A percentile compares a stretch with the other conserved stretches of the same genome.
phyloP scores from a whole-genome alignment of 2,329 filamentous ascomycete species.

The Monilinia polystroma region DNA sequence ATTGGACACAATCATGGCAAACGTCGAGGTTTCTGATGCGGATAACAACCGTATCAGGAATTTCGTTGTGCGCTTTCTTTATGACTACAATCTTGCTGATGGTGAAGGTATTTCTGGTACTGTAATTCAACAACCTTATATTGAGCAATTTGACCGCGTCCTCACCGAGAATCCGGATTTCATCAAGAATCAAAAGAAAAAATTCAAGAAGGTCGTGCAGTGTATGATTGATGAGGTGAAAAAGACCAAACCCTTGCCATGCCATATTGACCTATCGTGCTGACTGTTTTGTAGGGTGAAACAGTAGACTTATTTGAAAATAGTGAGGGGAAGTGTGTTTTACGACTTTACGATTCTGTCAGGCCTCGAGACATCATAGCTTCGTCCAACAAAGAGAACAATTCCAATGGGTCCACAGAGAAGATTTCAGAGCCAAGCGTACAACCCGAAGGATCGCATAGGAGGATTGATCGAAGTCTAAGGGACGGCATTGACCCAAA shows the following conservation, averaged over 20 bases:
- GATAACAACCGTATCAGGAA: constrained; percentile 6
- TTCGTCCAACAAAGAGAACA: constrained; percentile 3
- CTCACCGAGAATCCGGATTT: not conserved
- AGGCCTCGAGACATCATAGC: constrained; percentile 8
- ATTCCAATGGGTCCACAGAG: not conserved
- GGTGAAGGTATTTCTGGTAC: constrained; percentile 5
- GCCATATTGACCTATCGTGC: too few relatives aligned
- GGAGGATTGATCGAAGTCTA: constrained; percentile 6
- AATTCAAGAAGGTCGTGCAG: not conserved
- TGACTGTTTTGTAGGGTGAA: not conserved
- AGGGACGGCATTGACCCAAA: constrained; percentile 17
- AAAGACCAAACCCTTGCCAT: not conserved
- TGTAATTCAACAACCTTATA: constrained; percentile 4
- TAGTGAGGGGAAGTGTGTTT: not conserved
- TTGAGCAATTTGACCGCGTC: constrained; percentile 14
- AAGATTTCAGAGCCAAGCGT: not conserved
- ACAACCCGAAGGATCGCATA: not conserved
- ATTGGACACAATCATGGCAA: constrained; percentile 6
- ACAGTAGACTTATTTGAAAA: constrained; percentile 13
- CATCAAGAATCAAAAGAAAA: constrained; percentile 9
- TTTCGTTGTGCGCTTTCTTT: not conserved
- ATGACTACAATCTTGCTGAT: constrained; percentile 1
- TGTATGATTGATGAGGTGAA: constrained; percentile 11
- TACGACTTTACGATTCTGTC: constrained; percentile 14
- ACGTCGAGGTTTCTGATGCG: constrained; percentile 9